A percentile compares a stretch with the other conserved stretches of the same genome.
Evolutionary conservation across 2,329 filamentous ascomycete genomes (phyloP).

Genomic region (Ophidiomyces ophidiicola): DNA sequence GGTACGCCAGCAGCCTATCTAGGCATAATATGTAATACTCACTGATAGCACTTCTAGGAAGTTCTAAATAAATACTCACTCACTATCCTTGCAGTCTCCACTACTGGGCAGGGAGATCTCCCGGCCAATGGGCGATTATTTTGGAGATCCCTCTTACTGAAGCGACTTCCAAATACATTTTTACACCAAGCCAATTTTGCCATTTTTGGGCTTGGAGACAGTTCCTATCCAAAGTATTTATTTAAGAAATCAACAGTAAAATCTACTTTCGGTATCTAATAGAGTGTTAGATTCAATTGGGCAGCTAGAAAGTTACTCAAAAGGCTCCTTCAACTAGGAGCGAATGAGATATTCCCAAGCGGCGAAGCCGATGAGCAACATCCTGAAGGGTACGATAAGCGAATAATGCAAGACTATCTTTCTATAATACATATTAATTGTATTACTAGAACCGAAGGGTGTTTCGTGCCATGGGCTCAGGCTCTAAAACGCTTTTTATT

Average conservation of each 20-base stretch:
- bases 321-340: conserved; percentile 71
- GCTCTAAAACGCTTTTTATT: conserved; percentile 56
- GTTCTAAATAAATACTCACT: conserved; percentile 26
- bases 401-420: not conserved
- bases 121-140: conserved; percentile 70
- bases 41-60: conserved; percentile 20
- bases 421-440: not conserved
- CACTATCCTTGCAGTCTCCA: conserved; percentile 67
- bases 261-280: not conserved
- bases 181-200: conserved; percentile 60
- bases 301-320: conserved; percentile 79
- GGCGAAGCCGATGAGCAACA: conserved; percentile 92
- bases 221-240: conserved; percentile 77
- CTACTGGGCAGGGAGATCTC: conserved; percentile 88
- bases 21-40: not conserved
- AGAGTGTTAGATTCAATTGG: conserved; percentile 64
- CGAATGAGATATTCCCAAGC: conserved; percentile 57
- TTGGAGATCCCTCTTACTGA: conserved; percentile 74
- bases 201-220: conserved; percentile 85
- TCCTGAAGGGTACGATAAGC: conserved; percentile 62
- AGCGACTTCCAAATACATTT: conserved; percentile 59
- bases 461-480: conserved; percentile 65
- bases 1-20: conserved; percentile 40
- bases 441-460: conserved; percentile 57
- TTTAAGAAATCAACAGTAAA: not conserved